Base-by-base conservation (phyloP, 2,329 filamentous ascomycete species). In the Dactylella cylindrospora region DNA sequence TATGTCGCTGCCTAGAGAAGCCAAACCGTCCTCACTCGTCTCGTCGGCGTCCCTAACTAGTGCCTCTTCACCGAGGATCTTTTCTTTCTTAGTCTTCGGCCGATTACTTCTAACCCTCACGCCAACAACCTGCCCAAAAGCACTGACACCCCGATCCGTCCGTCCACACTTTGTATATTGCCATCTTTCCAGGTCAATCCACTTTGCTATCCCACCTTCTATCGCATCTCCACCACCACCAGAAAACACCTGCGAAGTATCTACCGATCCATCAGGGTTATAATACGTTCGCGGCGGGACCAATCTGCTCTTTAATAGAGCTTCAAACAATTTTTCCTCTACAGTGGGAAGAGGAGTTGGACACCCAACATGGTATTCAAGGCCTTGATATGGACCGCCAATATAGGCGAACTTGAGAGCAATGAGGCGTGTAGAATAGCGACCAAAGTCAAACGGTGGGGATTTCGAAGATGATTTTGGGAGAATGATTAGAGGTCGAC, bases 161-260 rank as follows among this genome's bases (percentile, higher is more conserved):
- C 93, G 80, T 1, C 93, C 93, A 70, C 91, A 96, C 73, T 98
- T 98, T 28, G 87, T 90, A 73, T 97, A 98, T 64, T 95, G 87
- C 72, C 84, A 90, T 5, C 84, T 84, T 26, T 87, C 83, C 80
- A 89, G 95, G 72, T 88, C 85, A 20, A 96, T 77, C 47, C 40
- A 60, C 28, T 60, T 67, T 41, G 39, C 52, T 4, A 64, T 45
- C 41, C 65, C 39, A 32, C 23, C 62, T 61, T 43, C 61, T 54
- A 17, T 17, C 40, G 26, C 41, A 28, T 49, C 25, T 15, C 46
- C 67, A 44, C 64, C 55, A 65, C 80, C 74, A 7, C 81, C 77
- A 13, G 75, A 74, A 54, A 74, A 72, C 35, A 72, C 69, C 3
- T 76, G 75, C 65, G 72, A 70, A 41, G 69, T 73, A 53, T 72